phyloP scores from a whole-genome alignment of 2,329 filamentous ascomycete genomes.

The Paraconiothyrium brasiliense region DNA sequence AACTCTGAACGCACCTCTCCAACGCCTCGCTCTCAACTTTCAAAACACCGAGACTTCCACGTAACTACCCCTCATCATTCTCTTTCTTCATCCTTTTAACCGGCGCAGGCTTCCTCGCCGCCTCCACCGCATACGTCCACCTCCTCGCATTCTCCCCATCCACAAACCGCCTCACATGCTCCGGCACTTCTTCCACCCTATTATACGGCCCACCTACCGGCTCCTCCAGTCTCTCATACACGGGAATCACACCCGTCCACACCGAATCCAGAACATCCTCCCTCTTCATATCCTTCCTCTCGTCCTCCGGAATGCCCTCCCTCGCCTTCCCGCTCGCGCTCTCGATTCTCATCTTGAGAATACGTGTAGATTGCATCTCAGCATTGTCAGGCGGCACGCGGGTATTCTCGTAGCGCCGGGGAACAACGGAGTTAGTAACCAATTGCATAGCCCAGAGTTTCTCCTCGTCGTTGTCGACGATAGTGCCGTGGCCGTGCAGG shows the following conservation, averaged over 20 bases:
- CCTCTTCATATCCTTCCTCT: slow-evolving; percentile 63
- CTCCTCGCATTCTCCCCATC: slow-evolving; percentile 55
- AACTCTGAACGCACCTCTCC: neutral
- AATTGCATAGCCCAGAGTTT: slow-evolving; percentile 80
- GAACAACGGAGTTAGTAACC: slow-evolving; percentile 78
- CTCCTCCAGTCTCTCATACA: slow-evolving; percentile 60
- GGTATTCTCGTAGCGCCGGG: slow-evolving; percentile 73
- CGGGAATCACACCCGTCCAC: slow-evolving; percentile 68
- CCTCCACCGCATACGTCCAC: slow-evolving; percentile 34
- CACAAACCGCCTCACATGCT: slow-evolving; percentile 66
- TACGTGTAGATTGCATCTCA: slow-evolving; percentile 78
- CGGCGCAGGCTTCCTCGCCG: slow-evolving; percentile 33
- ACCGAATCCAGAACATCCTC: slow-evolving; percentile 60
- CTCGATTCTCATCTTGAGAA: slow-evolving; percentile 73
- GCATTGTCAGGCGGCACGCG: slow-evolving; percentile 61
- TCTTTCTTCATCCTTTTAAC: slow-evolving; percentile 31
- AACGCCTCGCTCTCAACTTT: no score
- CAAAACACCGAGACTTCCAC: neutral
- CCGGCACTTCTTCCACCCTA: slow-evolving; percentile 65
- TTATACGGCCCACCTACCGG: slow-evolving; percentile 71
- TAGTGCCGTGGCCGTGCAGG: slow-evolving; percentile 75
- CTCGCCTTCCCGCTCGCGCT: slow-evolving; percentile 81
- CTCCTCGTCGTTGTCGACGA: slow-evolving; percentile 74
- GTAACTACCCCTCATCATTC: slow-evolving; percentile 16
- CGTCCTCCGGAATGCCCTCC: slow-evolving; percentile 70